Evolutionary conservation across 345 rosid species (phyloP).

Genomic region (Pugionium dolabratum): DNA sequence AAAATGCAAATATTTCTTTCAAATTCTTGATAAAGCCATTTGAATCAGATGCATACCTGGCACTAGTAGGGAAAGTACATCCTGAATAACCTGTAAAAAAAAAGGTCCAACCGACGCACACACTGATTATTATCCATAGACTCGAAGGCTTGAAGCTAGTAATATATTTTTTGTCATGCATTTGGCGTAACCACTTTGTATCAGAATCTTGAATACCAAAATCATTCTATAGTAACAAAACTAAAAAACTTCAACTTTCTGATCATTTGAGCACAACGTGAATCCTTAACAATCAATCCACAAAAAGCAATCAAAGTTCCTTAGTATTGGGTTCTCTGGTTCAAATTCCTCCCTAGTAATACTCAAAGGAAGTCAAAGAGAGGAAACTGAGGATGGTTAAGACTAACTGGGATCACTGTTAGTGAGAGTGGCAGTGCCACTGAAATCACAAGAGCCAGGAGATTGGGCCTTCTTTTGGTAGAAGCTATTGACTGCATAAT

Average conservation of each 20-base stretch:
- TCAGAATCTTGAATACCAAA: conserved; percentile 20
- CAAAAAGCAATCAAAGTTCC: background rate
- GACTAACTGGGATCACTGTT: conserved; percentile 61
- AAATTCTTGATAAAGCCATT: conserved; percentile 10
- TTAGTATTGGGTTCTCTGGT: background rate
- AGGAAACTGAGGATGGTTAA: conserved; percentile 5
- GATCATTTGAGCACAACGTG: conserved; percentile 15
- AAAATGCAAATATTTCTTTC: conserved; percentile 29
- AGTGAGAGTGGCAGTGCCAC: conserved; percentile 62
- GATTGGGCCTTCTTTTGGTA: conserved; percentile 77
- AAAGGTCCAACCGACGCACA: background rate
- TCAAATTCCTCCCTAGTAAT: background rate
- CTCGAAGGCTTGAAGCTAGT: background rate
- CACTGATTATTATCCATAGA: background rate
- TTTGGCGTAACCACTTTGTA: conserved; percentile 25
- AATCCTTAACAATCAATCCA: conserved; percentile 3
- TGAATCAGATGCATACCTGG: conserved; percentile 41
- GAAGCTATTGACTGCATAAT: conserved; percentile 87
- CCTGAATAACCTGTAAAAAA: conserved; percentile 42
- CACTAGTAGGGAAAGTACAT: conserved; percentile 44
- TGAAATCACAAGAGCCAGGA: conserved; percentile 72
- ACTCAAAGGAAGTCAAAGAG: conserved; percentile 16
- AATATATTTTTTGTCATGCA: background rate
- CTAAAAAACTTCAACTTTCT: conserved; percentile 19
- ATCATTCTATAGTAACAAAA: conserved; percentile 2